phyloP scores from a whole-genome alignment of 805 yeast genomes.

The Candida vaughaniae region DNA sequence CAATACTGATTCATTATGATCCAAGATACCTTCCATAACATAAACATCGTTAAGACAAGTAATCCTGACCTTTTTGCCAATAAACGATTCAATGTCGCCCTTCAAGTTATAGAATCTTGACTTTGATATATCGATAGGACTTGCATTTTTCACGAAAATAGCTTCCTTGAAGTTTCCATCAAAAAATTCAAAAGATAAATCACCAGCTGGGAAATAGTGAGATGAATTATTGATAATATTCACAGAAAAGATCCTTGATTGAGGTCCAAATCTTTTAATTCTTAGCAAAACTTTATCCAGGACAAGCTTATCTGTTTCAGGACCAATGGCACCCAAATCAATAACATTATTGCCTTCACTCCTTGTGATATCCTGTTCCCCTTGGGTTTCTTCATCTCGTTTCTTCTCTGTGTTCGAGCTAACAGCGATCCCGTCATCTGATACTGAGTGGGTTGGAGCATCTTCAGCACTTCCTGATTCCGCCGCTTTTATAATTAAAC shows the following conservation, averaged over 20 bases:
- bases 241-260: slow-evolving; percentile 22
- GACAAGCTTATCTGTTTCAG: background rate
- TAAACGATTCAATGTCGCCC: slow-evolving; percentile 15
- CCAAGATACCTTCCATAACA: slow-evolving; percentile 10
- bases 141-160: slow-evolving; percentile 24
- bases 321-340: too few relatives aligned
- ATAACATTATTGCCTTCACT: too few relatives aligned
- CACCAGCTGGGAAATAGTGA: slow-evolving; percentile 25
- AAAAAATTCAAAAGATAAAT: slow-evolving; percentile 27
- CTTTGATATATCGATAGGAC: slow-evolving; percentile 23
- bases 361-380: background rate
- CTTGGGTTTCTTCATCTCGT: background rate
- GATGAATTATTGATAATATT: slow-evolving; percentile 23
- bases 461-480: background rate
- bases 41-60: slow-evolving; percentile 15
- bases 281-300: slow-evolving; percentile 1
- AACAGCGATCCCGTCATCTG: background rate
- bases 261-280: slow-evolving; percentile 16
- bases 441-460: background rate
- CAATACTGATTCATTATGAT: slow-evolving; percentile 5
- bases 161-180: slow-evolving; percentile 14
- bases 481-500: slow-evolving; percentile 13
- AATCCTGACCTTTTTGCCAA: slow-evolving; percentile 21
- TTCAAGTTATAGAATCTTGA: slow-evolving; percentile 28
- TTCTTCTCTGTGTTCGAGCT: background rate